phyloP scores from a whole-genome alignment of 495 filamentous ascomycete species.

The Xylaria intraflava region DNA sequence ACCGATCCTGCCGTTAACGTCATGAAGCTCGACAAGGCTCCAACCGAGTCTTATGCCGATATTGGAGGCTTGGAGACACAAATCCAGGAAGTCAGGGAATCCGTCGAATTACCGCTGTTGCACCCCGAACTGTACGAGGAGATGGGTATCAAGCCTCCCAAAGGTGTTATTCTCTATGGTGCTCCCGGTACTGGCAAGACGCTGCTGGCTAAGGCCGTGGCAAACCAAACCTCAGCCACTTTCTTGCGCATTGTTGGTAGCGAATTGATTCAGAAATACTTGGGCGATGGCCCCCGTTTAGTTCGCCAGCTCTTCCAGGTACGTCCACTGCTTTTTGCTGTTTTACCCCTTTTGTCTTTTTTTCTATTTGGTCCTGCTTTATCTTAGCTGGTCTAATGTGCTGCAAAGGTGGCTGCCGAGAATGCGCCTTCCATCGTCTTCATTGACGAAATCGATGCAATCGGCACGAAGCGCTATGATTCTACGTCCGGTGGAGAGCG shows the following conservation, averaged over 20 bases:
- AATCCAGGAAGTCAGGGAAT: conserved; percentile 96
- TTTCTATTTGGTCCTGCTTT: not conserved
- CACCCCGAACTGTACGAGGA: conserved; percentile 99
- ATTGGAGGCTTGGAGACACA: conserved; percentile 93
- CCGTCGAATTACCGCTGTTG: conserved; percentile 90
- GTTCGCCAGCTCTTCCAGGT: conserved; percentile 95
- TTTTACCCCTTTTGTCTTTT: too few species aligned
- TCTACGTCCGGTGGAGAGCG: conserved; percentile 94
- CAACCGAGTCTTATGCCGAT: conserved; percentile 96
- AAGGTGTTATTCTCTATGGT: conserved; percentile 99
- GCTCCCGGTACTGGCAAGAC: conserved; percentile 97
- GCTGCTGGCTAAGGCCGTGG: conserved; percentile 92
- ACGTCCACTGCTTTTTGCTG: too few species aligned
- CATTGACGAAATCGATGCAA: conserved; percentile 99
- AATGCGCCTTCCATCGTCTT: conserved; percentile 97
- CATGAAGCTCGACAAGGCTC: conserved; percentile 99
- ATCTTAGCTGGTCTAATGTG: conserved; percentile 1
- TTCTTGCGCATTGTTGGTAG: conserved; percentile 97
- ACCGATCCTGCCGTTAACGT: conserved; percentile 93
- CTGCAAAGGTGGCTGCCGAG: conserved; percentile 71
- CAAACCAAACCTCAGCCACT: conserved; percentile 96
- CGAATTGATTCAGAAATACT: conserved; percentile 98
- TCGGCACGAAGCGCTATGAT: conserved; percentile 98
- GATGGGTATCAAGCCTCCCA: conserved; percentile 99
- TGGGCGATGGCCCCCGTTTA: conserved; percentile 90